Conservation (phyloP, 108 stramenopile species). For the Bacterosira constricta region DNA sequence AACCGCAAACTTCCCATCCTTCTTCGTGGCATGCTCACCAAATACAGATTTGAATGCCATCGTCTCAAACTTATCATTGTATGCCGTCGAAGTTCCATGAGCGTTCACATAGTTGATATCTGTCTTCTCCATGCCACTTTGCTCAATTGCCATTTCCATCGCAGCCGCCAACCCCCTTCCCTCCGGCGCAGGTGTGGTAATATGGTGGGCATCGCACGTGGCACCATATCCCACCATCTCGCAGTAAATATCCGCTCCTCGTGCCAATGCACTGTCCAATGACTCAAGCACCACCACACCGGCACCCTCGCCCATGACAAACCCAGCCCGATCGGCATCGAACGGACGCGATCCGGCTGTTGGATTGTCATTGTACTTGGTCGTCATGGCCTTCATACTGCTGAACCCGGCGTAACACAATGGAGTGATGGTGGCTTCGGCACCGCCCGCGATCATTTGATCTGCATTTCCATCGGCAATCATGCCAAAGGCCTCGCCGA, state of each 20-base stretch:
- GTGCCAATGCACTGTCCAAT: conserved; percentile 86
- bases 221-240: conserved; percentile 96
- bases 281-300: conserved; percentile 95
- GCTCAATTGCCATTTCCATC: conserved; percentile 88
- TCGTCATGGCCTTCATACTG: conserved; percentile 95
- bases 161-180: conserved; percentile 92
- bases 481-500: conserved; percentile 92
- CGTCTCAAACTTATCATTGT: conserved; percentile 99
- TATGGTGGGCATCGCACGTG: conserved; percentile 97
- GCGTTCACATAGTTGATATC: conserved; percentile 94
- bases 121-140: conserved; percentile 79
- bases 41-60: conserved; percentile 94
- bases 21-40: conserved; percentile 85
- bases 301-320: conserved; percentile 99
- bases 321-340: conserved; percentile 93
- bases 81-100: conserved; percentile 95
- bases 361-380: conserved; percentile 88
- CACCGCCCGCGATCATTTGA: conserved; percentile 92
- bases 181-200: conserved; percentile 95
- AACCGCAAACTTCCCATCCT: conserved; percentile 86
- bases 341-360: conserved; percentile 91
- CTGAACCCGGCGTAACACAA: conserved; percentile 91
- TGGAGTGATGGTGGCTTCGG: conserved; percentile 94
- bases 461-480: conserved; percentile 88
- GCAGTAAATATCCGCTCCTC: conserved; percentile 94